phyloP scores from a whole-genome alignment of 1,284 basidiomycete genomes.

The Apiotrichum siamense region DNA sequence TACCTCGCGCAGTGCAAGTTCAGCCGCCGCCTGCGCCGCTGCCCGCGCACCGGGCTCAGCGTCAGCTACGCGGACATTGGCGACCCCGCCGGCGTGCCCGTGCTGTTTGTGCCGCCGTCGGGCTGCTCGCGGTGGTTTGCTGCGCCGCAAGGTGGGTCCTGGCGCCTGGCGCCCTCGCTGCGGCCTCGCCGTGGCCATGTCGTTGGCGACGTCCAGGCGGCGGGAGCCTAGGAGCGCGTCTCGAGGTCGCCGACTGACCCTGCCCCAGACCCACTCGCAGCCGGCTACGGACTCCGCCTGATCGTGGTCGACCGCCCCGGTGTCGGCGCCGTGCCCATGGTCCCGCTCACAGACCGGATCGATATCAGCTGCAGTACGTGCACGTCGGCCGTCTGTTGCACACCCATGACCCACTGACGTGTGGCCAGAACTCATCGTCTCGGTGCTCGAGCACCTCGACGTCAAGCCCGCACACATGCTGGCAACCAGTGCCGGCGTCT shows the following conservation, averaged over 20 bases:
- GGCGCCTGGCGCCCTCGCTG: neutral
- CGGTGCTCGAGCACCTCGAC: slow-evolving; percentile 37
- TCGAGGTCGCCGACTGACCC: neutral
- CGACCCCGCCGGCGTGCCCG: slow-evolving; percentile 33
- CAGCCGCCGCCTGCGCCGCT: slow-evolving; percentile 25
- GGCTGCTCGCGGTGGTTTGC: slow-evolving; percentile 43
- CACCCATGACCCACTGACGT: neutral
- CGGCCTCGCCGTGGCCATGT: no score
- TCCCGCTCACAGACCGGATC: slow-evolving; percentile 32
- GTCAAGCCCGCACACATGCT: slow-evolving; percentile 34
- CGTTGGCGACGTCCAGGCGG: no score
- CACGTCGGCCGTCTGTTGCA: neutral
- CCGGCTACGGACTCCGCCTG: slow-evolving; percentile 32
- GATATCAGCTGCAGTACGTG: slow-evolving; percentile 31
- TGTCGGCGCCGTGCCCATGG: slow-evolving; percentile 33
- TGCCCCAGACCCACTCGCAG: slow-evolving; percentile 34
- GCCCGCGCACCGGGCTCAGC: slow-evolving; percentile 31
- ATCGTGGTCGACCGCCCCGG: slow-evolving; percentile 43
- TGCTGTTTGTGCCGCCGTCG: slow-evolving; percentile 37
- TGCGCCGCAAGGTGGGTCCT: slow-evolving; percentile 34
- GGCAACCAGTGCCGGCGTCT: slow-evolving; percentile 39
- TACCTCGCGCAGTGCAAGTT: slow-evolving; percentile 37
- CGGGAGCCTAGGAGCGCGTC: no score
- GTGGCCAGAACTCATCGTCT: slow-evolving; percentile 37
- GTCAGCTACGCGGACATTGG: slow-evolving; percentile 41